A percentile compares a stretch with the other conserved stretches of the same genome.
Evolutionary conservation across 331 rosid species (phyloP).

Genomic region (Pyrus hybrid): DNA sequence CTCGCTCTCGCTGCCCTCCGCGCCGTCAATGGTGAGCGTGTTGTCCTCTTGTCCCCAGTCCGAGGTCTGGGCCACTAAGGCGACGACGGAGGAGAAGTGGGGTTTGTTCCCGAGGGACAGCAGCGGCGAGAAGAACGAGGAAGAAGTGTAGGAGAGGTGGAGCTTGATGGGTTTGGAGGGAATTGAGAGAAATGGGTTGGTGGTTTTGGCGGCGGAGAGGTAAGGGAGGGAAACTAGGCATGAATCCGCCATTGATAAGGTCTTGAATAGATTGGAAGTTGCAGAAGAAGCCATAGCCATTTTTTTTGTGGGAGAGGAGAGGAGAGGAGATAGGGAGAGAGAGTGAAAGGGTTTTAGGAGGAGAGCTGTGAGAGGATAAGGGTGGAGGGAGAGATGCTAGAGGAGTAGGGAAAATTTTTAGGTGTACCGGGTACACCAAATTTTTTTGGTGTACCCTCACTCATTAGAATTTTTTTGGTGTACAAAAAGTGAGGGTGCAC

Average conservation of each 20-base stretch:
- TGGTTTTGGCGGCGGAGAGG: conserved; percentile 29
- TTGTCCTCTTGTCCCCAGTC: conserved; percentile 67
- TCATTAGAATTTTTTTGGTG: too few species aligned
- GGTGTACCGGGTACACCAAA: too few species aligned
- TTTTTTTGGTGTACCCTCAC: too few species aligned
- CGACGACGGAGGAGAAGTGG: conserved; percentile 32
- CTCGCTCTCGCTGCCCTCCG: conserved; percentile 26
- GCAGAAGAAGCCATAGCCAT: conserved; percentile 38
- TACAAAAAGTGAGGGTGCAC: too few species aligned
- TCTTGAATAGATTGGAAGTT: conserved; percentile 32
- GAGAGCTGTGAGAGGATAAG: conserved; percentile 48
- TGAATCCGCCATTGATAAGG: conserved; percentile 55
- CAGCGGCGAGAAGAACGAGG: conserved; percentile 26
- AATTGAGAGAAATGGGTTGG: conserved; percentile 27
- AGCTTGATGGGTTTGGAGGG: conserved; percentile 39
- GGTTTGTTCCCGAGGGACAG: conserved; percentile 23
- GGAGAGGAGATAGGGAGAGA: too few species aligned
- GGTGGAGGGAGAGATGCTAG: neutral
- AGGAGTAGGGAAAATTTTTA: too few species aligned
- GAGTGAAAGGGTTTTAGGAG: conserved; percentile 31
- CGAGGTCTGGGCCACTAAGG: conserved; percentile 69
- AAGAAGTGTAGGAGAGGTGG: conserved; percentile 25
- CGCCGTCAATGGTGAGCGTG: conserved; percentile 22
- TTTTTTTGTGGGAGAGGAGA: neutral
- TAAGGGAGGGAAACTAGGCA: conserved; percentile 45